Base-by-base conservation (phyloP, 768 basidiomycete species). In the Agaricus subrufescens region DNA sequence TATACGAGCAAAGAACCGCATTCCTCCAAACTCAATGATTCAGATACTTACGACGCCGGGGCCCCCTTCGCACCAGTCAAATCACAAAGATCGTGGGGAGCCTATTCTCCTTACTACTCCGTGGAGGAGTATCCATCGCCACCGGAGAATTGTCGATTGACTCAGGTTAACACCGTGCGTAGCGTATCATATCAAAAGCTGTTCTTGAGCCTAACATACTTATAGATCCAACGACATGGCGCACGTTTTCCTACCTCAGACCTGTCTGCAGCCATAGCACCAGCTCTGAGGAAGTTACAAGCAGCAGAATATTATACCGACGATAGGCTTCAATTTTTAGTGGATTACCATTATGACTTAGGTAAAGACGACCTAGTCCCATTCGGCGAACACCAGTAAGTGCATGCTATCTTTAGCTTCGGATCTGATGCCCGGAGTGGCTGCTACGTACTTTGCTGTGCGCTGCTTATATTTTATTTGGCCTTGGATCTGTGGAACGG, bases 211-310 rank as follows among this genome's bases (percentile, higher is more conserved):
- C 46, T 23, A 38, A 45, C 15, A 15, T 50, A 19, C 25, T 31
- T 49, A 43, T 54, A 92, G 90, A 72, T 94, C 8, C 86, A 92
- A 69, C 76, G 91, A 10, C 91, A 94, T 63, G 91, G 90, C 2
- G 83, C 89, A 1, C 82, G 91, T 31, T 92, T 77, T 62, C 91
- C 91, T 0, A 92, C 90, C 0, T 60, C 65, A 0, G 73, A 75
- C 1, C 76, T 80, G 10, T 66, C 75, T 1, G 60, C 63, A 9
- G 54, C 58, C 29, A 87, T 88, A 8, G 59, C 67, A 15, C 58
- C 64, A 3, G 76, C 85, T 0, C 62, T 94, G 8, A 57, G 64
- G 5, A 87, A 86, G 59, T 71, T 93, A 0, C 65, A 81, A 56
- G 63, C 73, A 0, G 85, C 75, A 8, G 63, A 68, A 0, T 61